phyloP scores from a whole-genome alignment of 495 filamentous ascomycete species.

The Xylaria sp. region DNA sequence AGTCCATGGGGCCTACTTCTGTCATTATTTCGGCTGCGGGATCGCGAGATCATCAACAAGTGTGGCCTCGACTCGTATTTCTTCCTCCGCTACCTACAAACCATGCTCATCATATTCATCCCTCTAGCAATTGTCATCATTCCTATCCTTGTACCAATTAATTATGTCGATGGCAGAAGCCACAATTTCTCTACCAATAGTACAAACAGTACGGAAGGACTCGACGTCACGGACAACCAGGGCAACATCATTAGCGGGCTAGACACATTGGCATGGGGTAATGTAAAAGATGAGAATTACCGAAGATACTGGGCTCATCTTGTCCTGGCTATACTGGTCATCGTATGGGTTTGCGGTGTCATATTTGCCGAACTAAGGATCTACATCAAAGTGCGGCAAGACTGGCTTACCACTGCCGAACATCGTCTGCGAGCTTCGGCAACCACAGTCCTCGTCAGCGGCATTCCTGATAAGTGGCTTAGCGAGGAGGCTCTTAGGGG shows the following conservation, averaged over 20 bases:
- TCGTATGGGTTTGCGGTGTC: slow-evolving; percentile 84
- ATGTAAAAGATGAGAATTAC: slow-evolving; percentile 74
- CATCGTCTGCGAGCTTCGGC: slow-evolving; percentile 95
- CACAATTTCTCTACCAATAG: slow-evolving; percentile 50
- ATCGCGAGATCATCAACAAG: slow-evolving; percentile 91
- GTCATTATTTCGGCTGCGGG: slow-evolving; percentile 76
- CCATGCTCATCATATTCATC: slow-evolving; percentile 90
- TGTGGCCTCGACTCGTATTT: slow-evolving; percentile 98
- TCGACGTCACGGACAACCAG: slow-evolving; percentile 46
- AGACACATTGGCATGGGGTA: slow-evolving; percentile 88
- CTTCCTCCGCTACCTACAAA: slow-evolving; percentile 93
- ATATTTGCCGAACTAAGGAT: slow-evolving; percentile 86
- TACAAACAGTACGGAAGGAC: slow-evolving; percentile 24
- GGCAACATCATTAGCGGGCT: slow-evolving; percentile 65
- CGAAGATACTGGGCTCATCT: slow-evolving; percentile 89
- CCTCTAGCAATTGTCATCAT: slow-evolving; percentile 80
- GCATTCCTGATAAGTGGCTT: slow-evolving; percentile 89
- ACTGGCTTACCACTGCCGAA: slow-evolving; percentile 93
- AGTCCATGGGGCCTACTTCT: slow-evolving; percentile 73
- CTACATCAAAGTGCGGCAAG: slow-evolving; percentile 94
- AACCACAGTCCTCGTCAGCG: slow-evolving; percentile 90
- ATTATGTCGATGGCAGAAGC: slow-evolving; percentile 75
- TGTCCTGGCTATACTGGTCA: slow-evolving; percentile 77
- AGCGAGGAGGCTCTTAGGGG: slow-evolving; percentile 77
- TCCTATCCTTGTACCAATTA: slow-evolving; percentile 86